Conservation (phyloP, 2,329 filamentous ascomycete genomes). For the Cytospora chrysosperma region DNA sequence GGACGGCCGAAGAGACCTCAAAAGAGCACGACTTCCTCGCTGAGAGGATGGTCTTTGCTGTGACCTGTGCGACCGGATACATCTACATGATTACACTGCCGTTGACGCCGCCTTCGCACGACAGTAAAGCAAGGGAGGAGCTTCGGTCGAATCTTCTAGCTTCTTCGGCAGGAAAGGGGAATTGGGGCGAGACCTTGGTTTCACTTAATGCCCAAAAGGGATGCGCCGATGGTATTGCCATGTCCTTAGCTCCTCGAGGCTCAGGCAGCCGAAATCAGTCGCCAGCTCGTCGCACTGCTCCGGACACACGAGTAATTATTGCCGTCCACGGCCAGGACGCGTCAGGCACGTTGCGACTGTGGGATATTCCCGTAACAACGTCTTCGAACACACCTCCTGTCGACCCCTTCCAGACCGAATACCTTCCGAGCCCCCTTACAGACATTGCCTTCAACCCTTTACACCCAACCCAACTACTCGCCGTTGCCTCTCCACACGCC, state of each 20-base stretch:
- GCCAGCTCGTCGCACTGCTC: constrained; percentile 31
- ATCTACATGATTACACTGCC: constrained; percentile 59
- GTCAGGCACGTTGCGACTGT: constrained; percentile 57
- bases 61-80: constrained; percentile 57
- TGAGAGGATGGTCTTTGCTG: constrained; percentile 60
- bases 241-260: constrained; percentile 43
- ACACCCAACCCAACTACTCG: constrained; percentile 57
- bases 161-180: constrained; percentile 56
- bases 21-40: constrained; percentile 49
- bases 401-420: constrained; percentile 61
- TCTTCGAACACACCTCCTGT: constrained; percentile 35
- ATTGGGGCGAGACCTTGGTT: constrained; percentile 62
- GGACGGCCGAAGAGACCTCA: constrained; percentile 48
- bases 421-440: constrained; percentile 52
- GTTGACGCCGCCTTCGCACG: constrained; percentile 59
- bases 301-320: constrained; percentile 49
- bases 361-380: constrained; percentile 53
- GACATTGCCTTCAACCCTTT: constrained; percentile 56
- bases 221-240: constrained; percentile 54
- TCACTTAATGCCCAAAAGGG: constrained; percentile 54
- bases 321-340: constrained; percentile 61
- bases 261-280: constrained; percentile 34
- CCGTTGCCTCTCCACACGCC: constrained; percentile 54
- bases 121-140: constrained; percentile 57
- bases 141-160: constrained; percentile 51